A percentile compares a stretch with the other conserved stretches of the same genome.
Evolutionary conservation across 352 stramenopile genomes (phyloP).

Genomic region (Globisporangium middletonii): DNA sequence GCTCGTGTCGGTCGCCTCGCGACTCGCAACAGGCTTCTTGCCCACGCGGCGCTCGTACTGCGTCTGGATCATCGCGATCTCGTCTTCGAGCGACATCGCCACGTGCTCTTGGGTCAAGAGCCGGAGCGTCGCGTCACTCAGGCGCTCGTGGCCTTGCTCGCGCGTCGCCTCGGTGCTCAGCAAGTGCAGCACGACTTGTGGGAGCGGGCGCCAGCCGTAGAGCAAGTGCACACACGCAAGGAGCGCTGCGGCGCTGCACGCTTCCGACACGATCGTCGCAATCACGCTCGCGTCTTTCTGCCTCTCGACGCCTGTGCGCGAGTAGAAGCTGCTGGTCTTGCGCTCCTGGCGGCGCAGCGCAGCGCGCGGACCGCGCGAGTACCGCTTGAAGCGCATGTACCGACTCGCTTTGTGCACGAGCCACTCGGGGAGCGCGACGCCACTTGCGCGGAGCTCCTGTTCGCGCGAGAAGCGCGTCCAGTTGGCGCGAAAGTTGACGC

Average conservation of each 20-base stretch:
- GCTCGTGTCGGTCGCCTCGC: constrained; percentile 20
- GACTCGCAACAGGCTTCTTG: constrained; percentile 44
- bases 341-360: constrained; percentile 43
- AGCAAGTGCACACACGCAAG: constrained; percentile 74
- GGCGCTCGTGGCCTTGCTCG: constrained; percentile 8
- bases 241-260: constrained; percentile 68
- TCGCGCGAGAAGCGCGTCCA: constrained; percentile 53
- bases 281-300: constrained; percentile 58
- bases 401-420: constrained; percentile 72
- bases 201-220: constrained; percentile 65
- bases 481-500: constrained; percentile 69
- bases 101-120: constrained; percentile 29
- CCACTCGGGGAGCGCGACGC: constrained; percentile 43
- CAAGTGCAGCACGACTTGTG: constrained; percentile 67
- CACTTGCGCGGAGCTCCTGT: constrained; percentile 30
- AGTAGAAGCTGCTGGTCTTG: constrained; percentile 78
- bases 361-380: constrained; percentile 61
- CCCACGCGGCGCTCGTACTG: constrained; percentile 64
- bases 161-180: constrained; percentile 20
- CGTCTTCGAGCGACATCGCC: constrained; percentile 49
- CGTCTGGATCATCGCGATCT: constrained; percentile 70
- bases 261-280: constrained; percentile 67
- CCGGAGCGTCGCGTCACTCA: constrained; percentile 36
- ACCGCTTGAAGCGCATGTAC: constrained; percentile 83
- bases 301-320: constrained; percentile 56